A percentile compares a stretch with the other conserved stretches of the same genome.
Conservation (phyloP, 805 yeast genomes). For the Candida namnaoensis region DNA sequence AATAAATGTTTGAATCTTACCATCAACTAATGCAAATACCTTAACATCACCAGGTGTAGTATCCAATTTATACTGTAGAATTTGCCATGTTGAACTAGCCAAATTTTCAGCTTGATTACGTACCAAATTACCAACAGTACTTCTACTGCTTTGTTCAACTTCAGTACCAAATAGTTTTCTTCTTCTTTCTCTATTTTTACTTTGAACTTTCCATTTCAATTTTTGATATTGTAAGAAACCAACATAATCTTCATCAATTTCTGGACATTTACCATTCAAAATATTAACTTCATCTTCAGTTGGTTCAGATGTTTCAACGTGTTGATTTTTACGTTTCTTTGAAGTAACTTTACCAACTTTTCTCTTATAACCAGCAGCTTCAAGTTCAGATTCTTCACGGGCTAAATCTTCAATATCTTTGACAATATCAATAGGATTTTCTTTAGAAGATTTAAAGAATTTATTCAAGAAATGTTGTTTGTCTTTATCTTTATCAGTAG, state of each 20-base stretch:
- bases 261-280: conserved; percentile 50
- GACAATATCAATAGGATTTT: conserved; percentile 31
- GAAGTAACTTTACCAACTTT: conserved; percentile 28
- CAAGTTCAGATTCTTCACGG: conserved; percentile 15
- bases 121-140: conserved; percentile 60
- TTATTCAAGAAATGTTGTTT: conserved; percentile 60
- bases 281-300: conserved; percentile 44
- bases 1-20: conserved; percentile 63
- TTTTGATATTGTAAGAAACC: conserved; percentile 71
- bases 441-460: conserved; percentile 43
- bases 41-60: conserved; percentile 66
- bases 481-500: conserved; percentile 49
- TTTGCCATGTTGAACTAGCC: conserved; percentile 78
- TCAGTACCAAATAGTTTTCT: conserved; percentile 70
- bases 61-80: conserved; percentile 59
- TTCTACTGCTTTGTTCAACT: conserved; percentile 41
- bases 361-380: conserved; percentile 12
- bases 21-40: conserved; percentile 61
- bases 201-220: conserved; percentile 78
- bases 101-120: conserved; percentile 72
- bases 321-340: conserved; percentile 23
- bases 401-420: conserved; percentile 77
- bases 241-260: conserved; percentile 56
- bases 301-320: conserved; percentile 20
- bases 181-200: conserved; percentile 64